Evolutionary conservation across 306 rosid species (phyloP).

Genomic region (Pterocarpus santalinus): DNA sequence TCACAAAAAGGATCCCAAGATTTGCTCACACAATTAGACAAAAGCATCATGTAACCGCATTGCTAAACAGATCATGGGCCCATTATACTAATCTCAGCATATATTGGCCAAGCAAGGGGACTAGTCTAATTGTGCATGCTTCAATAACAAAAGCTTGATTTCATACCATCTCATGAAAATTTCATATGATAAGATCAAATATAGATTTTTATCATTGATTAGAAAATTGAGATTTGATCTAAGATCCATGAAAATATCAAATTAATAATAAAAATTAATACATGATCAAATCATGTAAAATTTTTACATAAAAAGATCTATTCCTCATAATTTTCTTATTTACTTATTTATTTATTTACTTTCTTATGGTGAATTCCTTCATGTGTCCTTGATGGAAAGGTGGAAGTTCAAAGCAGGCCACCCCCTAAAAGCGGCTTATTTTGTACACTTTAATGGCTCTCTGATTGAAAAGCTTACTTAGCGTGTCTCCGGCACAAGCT

Average conservation of each 20-base stretch:
- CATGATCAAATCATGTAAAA: too few relatives aligned
- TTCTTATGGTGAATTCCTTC: constrained; percentile 19
- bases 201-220: too few relatives aligned
- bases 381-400: constrained; percentile 36
- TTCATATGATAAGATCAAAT: too few relatives aligned
- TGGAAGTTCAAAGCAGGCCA: constrained; percentile 33
- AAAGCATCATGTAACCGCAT: constrained; percentile 30
- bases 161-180: too few relatives aligned
- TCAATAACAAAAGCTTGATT: constrained; percentile 6
- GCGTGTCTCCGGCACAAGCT: constrained; percentile 1
- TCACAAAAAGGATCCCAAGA: constrained; percentile 22
- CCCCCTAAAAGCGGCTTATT: constrained; percentile 49
- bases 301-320: too few relatives aligned
- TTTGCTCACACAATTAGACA: constrained; percentile 37
- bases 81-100: constrained; percentile 8
- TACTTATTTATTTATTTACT: not conserved
- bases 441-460: constrained; percentile 47
- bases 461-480: constrained; percentile 35
- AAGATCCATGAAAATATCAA: too few relatives aligned
- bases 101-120: constrained; percentile 27
- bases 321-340: not conserved
- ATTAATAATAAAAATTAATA: too few relatives aligned
- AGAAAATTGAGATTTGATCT: too few relatives aligned
- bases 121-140: constrained; percentile 28
- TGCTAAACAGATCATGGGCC: constrained; percentile 34